These are phyloP conservation scores for Phytopythium oedochilum DNA, from an alignment of 352 stramenopile species.

Conservation along the genomic window DNA sequence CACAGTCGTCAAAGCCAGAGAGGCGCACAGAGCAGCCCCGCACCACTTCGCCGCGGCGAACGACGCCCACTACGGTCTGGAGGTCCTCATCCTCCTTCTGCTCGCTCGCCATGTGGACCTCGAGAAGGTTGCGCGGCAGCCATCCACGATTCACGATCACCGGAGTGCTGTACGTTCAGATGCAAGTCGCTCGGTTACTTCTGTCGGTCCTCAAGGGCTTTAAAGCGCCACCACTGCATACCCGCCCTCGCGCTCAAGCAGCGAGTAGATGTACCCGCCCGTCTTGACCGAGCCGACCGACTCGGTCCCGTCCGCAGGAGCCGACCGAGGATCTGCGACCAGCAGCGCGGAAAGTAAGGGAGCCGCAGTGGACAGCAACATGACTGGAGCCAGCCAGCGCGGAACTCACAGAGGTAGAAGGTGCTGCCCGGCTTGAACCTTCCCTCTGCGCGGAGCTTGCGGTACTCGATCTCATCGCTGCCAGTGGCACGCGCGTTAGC, in stretches of 20 bases:
- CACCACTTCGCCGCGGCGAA: conserved; percentile 82
- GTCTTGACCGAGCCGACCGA: conserved; percentile 76
- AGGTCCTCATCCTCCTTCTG: conserved; percentile 52
- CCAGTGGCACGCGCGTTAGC: too few species aligned
- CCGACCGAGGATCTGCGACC: conserved; percentile 65
- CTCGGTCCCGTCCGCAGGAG: conserved; percentile 70
- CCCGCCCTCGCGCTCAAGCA: conserved; percentile 67
- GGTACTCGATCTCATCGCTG: conserved; percentile 79
- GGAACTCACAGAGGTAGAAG: conserved; percentile 70
- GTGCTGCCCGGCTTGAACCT: conserved; percentile 66
- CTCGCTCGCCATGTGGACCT: conserved; percentile 54
- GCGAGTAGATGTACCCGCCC: conserved; percentile 82
- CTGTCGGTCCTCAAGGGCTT: too few species aligned
- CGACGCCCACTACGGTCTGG: conserved; percentile 60
- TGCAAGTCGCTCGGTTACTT: too few species aligned
- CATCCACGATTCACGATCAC: conserved; percentile 85
- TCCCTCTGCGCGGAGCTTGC: conserved; percentile 61
- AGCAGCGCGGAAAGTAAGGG: conserved; percentile 7
- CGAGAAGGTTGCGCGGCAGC: conserved; percentile 71
- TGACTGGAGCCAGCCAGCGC: neutral
- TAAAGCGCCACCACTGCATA: conserved; percentile 15
- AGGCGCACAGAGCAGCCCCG: neutral
- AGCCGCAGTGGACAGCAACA: neutral
- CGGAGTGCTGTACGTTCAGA: conserved; percentile 42
- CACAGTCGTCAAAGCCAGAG: neutral